These are phyloP conservation scores for Crithidia bombi DNA, from an alignment of 208 protist genomes.

Conservation along the genomic window DNA sequence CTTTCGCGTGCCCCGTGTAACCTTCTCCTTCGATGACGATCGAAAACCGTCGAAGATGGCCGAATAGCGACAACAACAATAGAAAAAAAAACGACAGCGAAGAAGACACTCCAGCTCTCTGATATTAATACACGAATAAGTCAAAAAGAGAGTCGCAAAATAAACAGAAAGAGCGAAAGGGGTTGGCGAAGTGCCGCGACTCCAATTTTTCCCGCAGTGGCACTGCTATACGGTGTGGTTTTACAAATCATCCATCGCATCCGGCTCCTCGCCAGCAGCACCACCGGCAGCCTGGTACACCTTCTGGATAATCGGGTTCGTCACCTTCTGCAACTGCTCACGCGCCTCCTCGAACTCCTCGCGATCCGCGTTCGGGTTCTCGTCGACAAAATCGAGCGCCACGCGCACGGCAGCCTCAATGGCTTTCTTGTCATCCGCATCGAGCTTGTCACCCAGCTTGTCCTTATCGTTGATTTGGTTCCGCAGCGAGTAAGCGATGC, in stretches of 20 bases:
- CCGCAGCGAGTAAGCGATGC: conserved; percentile 80
- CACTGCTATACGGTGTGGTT: neutral
- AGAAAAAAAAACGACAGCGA: too few relatives aligned
- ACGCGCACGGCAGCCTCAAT: conserved; percentile 90
- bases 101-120: too few relatives aligned
- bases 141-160: too few relatives aligned
- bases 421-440: conserved; percentile 89
- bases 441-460: conserved; percentile 90
- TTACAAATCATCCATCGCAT: conserved; percentile 86
- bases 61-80: too few relatives aligned
- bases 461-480: conserved; percentile 62
- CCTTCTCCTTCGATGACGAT: too few relatives aligned
- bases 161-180: conserved; percentile 7
- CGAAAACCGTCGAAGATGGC: too few relatives aligned
- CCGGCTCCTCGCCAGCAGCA: conserved; percentile 34
- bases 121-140: too few relatives aligned
- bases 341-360: conserved; percentile 93
- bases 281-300: conserved; percentile 65
- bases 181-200: neutral
- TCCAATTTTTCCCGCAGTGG: too few relatives aligned
- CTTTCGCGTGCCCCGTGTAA: too few relatives aligned
- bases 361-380: conserved; percentile 94
- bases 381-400: conserved; percentile 95
- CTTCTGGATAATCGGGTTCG: conserved; percentile 97
- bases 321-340: conserved; percentile 93